Evolutionary conservation across 2,329 filamentous ascomycete species (phyloP), one percentile per base, ranked within the genome.

Genomic region (Colletotrichum melonis): DNA sequence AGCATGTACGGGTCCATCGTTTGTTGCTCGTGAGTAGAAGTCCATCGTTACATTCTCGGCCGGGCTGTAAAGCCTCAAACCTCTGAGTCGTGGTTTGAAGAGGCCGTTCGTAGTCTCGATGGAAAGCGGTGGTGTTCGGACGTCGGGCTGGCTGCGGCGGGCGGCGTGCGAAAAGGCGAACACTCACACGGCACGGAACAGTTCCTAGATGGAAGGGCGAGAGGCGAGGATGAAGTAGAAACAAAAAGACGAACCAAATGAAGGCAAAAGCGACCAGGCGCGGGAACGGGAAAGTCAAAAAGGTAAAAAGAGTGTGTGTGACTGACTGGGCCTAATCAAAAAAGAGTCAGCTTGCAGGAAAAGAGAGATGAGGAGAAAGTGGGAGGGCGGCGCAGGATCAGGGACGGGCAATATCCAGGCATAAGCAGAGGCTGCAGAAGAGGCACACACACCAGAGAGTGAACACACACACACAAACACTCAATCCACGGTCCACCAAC

Each of bases 1-100:
- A 19, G 54, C 9, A 60, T 79, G 77, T 63, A 80, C 77, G 9
- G 66, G 52, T 63, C 76, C 75, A 32, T 76, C 74, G 66, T 80
- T 49, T 49, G 16, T 62, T 73, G 77, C 75, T 60, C 79, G 78
- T 24, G 69, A 7, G n/a, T 60, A 11, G 63, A 12, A 32, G 5
- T 38, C 64, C 70, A 73, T 73, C 35, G 42, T 65, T 7, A 70
- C 70, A 73, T 73, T 73, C 70, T 73, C 30, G 70, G 67, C 59
- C 46, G 55, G 67, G 70, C 66, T 12, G 38, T 24, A 49, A 32
- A 60, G 66, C 70, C 66, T 32, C 66, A 46, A 38, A 30, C 32
- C 63, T 56, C n/a, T 12, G 30, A 26, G 26, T 26, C 3, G 46
- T 12, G 28, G 28, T 35, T 30, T n/a, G 54, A 49, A 49, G 42